Percentiles rank a stretch among this genome's conserved stretches.
Conservation (phyloP, 1,139 yeast genomes). For the Pichia sp. region DNA sequence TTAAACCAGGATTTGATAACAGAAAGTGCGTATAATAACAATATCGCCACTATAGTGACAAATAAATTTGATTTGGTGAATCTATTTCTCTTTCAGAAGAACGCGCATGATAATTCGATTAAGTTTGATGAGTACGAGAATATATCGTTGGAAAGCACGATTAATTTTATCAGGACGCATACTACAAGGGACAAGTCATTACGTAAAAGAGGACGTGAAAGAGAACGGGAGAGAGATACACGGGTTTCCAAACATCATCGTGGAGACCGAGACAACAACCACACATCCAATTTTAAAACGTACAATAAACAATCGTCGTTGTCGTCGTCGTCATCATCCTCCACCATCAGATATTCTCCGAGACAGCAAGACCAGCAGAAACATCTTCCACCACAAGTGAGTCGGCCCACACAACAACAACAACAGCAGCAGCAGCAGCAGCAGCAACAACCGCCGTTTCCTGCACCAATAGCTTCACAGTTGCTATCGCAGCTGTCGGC, state of each 20-base stretch:
- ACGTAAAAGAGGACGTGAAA: slow-evolving; percentile 8
- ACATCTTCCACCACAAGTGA: slow-evolving; percentile 15
- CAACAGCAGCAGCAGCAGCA: slow-evolving; percentile 4
- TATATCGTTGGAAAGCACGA: slow-evolving; percentile 58
- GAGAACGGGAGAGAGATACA: slow-evolving; percentile 15
- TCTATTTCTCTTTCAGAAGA: slow-evolving; percentile 64
- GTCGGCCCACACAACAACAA: background rate
- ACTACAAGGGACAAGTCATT: slow-evolving; percentile 16
- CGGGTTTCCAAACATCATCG: slow-evolving; percentile 5
- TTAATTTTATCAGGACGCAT: slow-evolving; percentile 22
- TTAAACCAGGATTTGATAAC: slow-evolving; percentile 53
- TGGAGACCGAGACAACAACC: background rate
- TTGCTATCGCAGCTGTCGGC: slow-evolving; percentile 26
- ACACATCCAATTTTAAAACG: background rate
- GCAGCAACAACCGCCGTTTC: slow-evolving; percentile 23
- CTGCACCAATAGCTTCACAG: slow-evolving; percentile 28
- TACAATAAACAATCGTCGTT: background rate
- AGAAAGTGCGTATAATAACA: slow-evolving; percentile 80
- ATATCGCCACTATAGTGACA: slow-evolving; percentile 63
- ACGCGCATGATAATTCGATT: slow-evolving; percentile 52
- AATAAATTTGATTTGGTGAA: slow-evolving; percentile 46
- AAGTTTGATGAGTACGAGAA: slow-evolving; percentile 78
- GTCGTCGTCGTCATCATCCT: slow-evolving; percentile 9
- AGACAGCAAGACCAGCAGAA: slow-evolving; percentile 20
- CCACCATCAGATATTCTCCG: slow-evolving; percentile 12